Base-by-base conservation (phyloP, 495 filamentous ascomycete genomes). In the Xylaria castorea region DNA sequence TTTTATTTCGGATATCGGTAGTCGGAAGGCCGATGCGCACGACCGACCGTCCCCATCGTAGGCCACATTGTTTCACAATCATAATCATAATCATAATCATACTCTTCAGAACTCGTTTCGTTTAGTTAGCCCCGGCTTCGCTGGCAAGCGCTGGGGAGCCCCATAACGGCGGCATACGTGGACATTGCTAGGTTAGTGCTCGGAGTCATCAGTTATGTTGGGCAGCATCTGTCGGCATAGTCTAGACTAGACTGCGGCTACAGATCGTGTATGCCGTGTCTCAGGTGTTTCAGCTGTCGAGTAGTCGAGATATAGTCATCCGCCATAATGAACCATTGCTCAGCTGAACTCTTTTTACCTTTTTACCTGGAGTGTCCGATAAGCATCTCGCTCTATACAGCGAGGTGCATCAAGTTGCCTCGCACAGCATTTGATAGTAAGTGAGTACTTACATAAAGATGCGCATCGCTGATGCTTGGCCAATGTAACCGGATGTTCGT, bases 151-250 rank as follows among this genome's bases (percentile, higher is more conserved):
- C 58, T 61, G 7, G 58, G 9, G n/a, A 14, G n/a, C 58, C 58
- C 58, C 36, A 30, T 64, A 44, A 16, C 61, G 44, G 30, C 61
- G 44, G 30, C 64, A 50, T 67, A 67, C 64, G 64, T 67, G 64
- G 44, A 67, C 64, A 27, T 22, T 12, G 64, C 44, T 51, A 25
- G 38, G 64, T 30, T 51, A 25, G 38, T 44, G 36, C 38, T 27
- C 36, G 1, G n/a, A 64, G 5, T 64, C 5, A 16, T 64, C 34
- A 61, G 34, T 61, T 25, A 46, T 46, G 34, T 61, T 25, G 64
- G 64, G 44, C 58, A 61, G 58, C 44, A 67, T 51, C 46, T 14
- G 25, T 55, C 9, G 7, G 22, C 11, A 27, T 55, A 27, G n/a
- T 9, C 22, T 61, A 61, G n/a, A 16, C 51, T 27, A 5, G 53